A percentile compares a stretch with the other conserved stretches of the same genome.
Evolutionary conservation across 2,329 filamentous ascomycete genomes (phyloP).

Genomic region (Huntiella savannae): DNA sequence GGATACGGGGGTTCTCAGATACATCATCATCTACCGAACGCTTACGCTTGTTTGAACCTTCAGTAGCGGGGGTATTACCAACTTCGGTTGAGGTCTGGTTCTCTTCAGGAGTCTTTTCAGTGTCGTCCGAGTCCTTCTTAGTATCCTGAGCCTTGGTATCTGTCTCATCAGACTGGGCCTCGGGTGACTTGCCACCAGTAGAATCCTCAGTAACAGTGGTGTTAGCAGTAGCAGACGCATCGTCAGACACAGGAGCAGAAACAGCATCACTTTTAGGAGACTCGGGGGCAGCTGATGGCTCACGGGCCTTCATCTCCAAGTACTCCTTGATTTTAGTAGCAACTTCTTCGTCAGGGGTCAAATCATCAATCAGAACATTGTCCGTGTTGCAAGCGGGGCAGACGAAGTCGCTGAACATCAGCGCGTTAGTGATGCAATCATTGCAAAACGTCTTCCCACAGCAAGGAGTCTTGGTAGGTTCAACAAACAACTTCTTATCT

Average conservation of each 20-base stretch:
- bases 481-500: conserved; percentile 95
- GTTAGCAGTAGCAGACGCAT: not conserved
- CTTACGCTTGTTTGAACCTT: conserved; percentile 43
- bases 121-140: too few species aligned
- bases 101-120: too few species aligned
- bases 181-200: not conserved
- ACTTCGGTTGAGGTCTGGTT: too few species aligned
- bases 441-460: conserved; percentile 97
- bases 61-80: not conserved
- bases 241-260: not conserved
- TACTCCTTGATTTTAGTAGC: conserved; percentile 63
- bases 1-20: conserved; percentile 43
- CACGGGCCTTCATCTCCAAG: conserved; percentile 16
- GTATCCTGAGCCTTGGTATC: too few species aligned
- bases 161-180: too few species aligned
- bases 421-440: conserved; percentile 97
- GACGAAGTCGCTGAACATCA: conserved; percentile 94
- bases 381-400: conserved; percentile 85
- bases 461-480: conserved; percentile 97
- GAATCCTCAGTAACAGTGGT: conserved; percentile 14
- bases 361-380: conserved; percentile 80
- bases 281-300: conserved; percentile 16
- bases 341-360: conserved; percentile 64
- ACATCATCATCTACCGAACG: conserved; percentile 54
- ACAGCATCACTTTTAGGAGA: conserved; percentile 14